Percentiles rank a stretch among this genome's conserved stretches.
Conservation (phyloP, 352 stramenopile species). For the Globisporangium barbulae region DNA sequence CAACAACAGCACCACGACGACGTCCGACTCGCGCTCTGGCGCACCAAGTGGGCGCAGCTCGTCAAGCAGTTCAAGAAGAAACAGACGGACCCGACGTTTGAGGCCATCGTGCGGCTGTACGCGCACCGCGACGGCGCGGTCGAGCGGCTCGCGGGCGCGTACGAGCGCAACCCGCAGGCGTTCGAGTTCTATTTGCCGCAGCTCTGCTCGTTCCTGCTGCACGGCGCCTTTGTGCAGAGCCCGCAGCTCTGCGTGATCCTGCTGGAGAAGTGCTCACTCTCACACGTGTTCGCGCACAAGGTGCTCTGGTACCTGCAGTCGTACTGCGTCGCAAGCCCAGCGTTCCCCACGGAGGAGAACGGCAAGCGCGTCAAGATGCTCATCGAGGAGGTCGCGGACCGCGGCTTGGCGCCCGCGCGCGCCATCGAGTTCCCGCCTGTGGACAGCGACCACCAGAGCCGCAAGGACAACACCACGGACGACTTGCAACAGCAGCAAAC, state of each 20-base stretch:
- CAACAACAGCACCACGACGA: slow-evolving; percentile 34
- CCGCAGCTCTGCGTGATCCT: slow-evolving; percentile 65
- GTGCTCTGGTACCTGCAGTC: slow-evolving; percentile 85
- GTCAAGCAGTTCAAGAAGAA: slow-evolving; percentile 66
- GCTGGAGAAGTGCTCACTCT: slow-evolving; percentile 77
- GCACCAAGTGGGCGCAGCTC: slow-evolving; percentile 73
- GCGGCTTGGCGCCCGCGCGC: slow-evolving; percentile 44
- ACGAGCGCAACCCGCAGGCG: slow-evolving; percentile 50
- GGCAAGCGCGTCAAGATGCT: slow-evolving; percentile 67
- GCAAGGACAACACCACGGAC: slow-evolving; percentile 19
- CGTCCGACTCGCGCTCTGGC: slow-evolving; percentile 49
- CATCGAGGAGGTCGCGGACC: slow-evolving; percentile 73
- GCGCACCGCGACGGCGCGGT: slow-evolving; percentile 70
- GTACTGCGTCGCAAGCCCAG: slow-evolving; percentile 64
- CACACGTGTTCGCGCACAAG: slow-evolving; percentile 82
- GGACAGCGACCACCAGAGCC: not conserved
- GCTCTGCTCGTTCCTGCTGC: slow-evolving; percentile 78
- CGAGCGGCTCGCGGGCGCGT: slow-evolving; percentile 44
- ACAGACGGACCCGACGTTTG: slow-evolving; percentile 67
- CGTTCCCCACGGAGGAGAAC: slow-evolving; percentile 52
- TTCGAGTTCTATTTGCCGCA: slow-evolving; percentile 88
- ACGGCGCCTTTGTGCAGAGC: slow-evolving; percentile 61
- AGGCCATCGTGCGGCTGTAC: slow-evolving; percentile 82
- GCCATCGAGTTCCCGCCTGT: slow-evolving; percentile 30
- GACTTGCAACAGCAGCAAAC: slow-evolving; percentile 18